Conservation (phyloP, 2,329 filamentous ascomycete genomes). For the Xylaria sp. region DNA sequence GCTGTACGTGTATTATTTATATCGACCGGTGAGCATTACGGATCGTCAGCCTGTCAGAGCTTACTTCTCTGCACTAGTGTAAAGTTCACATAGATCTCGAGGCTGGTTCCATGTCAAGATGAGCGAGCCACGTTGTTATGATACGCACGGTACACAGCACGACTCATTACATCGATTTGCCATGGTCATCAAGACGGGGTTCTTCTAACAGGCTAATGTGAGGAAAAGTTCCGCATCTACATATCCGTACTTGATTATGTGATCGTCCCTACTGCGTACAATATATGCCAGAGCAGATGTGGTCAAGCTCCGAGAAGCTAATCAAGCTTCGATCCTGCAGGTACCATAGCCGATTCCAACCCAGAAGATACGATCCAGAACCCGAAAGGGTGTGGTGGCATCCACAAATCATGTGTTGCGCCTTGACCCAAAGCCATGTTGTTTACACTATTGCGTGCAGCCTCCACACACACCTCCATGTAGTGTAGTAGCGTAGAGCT, state of each 20-base stretch:
- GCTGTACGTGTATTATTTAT: slow-evolving; percentile 36
- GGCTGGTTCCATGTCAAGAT: neutral
- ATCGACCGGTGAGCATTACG: slow-evolving; percentile 13
- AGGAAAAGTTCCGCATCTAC: slow-evolving; percentile 10
- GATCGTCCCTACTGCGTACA: neutral
- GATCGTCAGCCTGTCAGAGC: slow-evolving; percentile 19
- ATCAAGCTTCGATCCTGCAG: slow-evolving; percentile 29
- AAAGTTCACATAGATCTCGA: slow-evolving; percentile 7
- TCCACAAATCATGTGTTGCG: slow-evolving; percentile 26
- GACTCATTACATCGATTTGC: neutral
- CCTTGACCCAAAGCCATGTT: neutral
- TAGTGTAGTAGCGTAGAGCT: slow-evolving; percentile 15
- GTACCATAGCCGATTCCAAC: slow-evolving; percentile 18
- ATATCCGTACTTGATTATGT: neutral
- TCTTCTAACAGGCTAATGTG: neutral
- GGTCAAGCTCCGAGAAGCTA: slow-evolving; percentile 18
- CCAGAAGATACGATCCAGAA: slow-evolving; percentile 5
- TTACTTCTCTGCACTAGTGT: slow-evolving; percentile 3
- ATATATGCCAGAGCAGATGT: slow-evolving; percentile 10
- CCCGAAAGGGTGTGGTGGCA: slow-evolving; percentile 14
- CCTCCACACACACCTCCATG: neutral
- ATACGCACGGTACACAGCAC: neutral
- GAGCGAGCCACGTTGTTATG: neutral
- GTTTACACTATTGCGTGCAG: slow-evolving; percentile 26
- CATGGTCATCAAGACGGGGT: neutral